phyloP scores from a whole-genome alignment of 495 filamentous ascomycete genomes.

The Aspergillus bridgeri region DNA sequence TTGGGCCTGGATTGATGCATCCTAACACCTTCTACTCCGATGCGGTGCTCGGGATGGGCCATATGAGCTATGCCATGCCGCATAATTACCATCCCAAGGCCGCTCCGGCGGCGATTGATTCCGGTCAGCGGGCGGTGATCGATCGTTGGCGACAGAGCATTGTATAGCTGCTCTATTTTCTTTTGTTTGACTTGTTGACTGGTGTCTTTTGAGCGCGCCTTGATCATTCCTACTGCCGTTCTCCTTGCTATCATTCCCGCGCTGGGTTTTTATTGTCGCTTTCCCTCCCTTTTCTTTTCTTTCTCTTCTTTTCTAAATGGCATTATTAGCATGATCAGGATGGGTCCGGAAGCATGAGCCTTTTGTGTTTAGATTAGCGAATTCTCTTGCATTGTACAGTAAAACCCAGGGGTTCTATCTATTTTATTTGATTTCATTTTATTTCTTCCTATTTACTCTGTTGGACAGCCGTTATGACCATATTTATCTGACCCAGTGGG shows the following conservation, averaged over 20 bases:
- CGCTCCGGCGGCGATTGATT: slow-evolving; percentile 39
- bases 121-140: slow-evolving; percentile 72
- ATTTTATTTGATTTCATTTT: too few species aligned
- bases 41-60: slow-evolving; percentile 32
- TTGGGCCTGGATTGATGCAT: slow-evolving; percentile 26
- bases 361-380: slow-evolving; percentile 12
- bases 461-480: too few species aligned
- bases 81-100: slow-evolving; percentile 27
- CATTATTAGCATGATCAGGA: background rate
- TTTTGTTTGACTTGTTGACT: slow-evolving; percentile 10
- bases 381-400: slow-evolving; percentile 1
- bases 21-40: slow-evolving; percentile 31
- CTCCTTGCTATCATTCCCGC: background rate
- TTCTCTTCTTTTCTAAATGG: background rate
- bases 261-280: background rate
- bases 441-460: too few species aligned
- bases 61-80: slow-evolving; percentile 35
- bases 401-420: background rate
- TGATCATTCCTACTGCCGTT: background rate
- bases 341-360: background rate
- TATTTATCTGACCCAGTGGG: too few species aligned
- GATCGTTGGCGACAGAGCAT: slow-evolving; percentile 90
- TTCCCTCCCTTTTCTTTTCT: background rate
- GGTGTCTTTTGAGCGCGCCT: background rate
- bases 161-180: slow-evolving; percentile 19